Base-by-base conservation (phyloP, 148 eudicot species). In the Rhododendron simsii region DNA sequence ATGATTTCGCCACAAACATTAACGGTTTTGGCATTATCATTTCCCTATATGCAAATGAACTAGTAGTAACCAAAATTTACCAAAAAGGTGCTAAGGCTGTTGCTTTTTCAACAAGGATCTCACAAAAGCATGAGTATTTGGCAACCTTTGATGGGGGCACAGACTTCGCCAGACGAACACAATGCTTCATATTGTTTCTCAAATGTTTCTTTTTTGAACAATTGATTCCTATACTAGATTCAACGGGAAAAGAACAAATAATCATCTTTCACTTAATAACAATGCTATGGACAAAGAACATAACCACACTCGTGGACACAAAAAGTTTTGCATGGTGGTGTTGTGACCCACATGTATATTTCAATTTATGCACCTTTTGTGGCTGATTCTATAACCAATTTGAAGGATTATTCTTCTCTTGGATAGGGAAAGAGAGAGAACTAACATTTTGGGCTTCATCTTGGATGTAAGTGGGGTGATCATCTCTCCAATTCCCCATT, bases 391-490 rank as follows among this genome's bases (percentile, higher is more conserved):
- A 26, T 12, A 35, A n/a, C 15, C 14, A 67, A 67, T 65, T 26
- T 26, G 1, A 67, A 67, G 35, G 28, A 67, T 3, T 67, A 0
- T 26, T 67, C n/a, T 67, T 28, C 1, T 26, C 74, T 26, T 67
- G 33, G 74, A 11, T 10, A 30, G 83, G 18, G 71, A 50, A 63
- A 78, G 28, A 84, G 51, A 88, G 76, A 35, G 74, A 26, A 15
- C 14, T 85, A 16, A 93, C 95, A 74, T 91, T 86, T 89, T 93
- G 94, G 55, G 92, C 91, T 93, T 96, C 96, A 85, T 94, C 91
- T 91, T 96, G 98, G 76, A 96, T 93, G 88, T 91, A 93, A 41
- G 94, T 89, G 37, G 90, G 92, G 65, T 81, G 86, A 63, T 89
- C 90, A 37, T 81, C 87, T 33, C 84, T 83, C 98, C 98, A 96